Base-by-base conservation (phyloP, 768 basidiomycete species). In the Boletus sp. region DNA sequence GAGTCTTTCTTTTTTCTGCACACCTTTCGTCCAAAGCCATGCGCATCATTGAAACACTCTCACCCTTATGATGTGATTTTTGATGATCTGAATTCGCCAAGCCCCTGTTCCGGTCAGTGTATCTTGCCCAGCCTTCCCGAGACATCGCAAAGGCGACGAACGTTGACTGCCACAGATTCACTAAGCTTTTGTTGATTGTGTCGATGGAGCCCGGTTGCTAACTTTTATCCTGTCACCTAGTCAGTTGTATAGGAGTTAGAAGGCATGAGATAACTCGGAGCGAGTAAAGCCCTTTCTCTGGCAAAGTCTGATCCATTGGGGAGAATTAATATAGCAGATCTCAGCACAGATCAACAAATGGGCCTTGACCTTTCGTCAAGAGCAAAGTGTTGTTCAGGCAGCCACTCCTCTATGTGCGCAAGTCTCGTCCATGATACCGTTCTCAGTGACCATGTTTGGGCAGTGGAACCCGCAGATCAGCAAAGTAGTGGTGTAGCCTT, bases 391-490 rank as follows among this genome's bases (percentile, higher is more conserved):
- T 41, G 23, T 39, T 21, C 10, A 4, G 14, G 23, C 40, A 27
- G 41, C 23, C 21, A 25, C 15, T n/a, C n/a, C n/a, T n/a, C n/a
- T n/a, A n/a, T n/a, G n/a, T n/a, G n/a, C n/a, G n/a, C n/a, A n/a
- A n/a, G n/a, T 42, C 41, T 5, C 15, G 41, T 41, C 7, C 6
- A 25, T 23, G 13, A 7, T 9, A 14, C 14, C 5, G 25, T 25
- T 41, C 40, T 15, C 19, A 40, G 39, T 23, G 13, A 40, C 14
- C 4, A 40, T 6, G 6, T 40, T 14, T 7, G 85, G 83, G 64
- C 79, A 80, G 60, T 88, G 87, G 77, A 84, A 90, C 0, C 80
- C 65, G 11, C 72, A 77, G 50, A 88, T 83, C 0, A 83, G 82
- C 60, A 84, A 84, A 1, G 65, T 65, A 1, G 76, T 51, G 3